Evolutionary conservation across 1,139 yeast species (phyloP), one percentile per base, ranked within the genome.

Genomic region (Lodderomyces theae): DNA sequence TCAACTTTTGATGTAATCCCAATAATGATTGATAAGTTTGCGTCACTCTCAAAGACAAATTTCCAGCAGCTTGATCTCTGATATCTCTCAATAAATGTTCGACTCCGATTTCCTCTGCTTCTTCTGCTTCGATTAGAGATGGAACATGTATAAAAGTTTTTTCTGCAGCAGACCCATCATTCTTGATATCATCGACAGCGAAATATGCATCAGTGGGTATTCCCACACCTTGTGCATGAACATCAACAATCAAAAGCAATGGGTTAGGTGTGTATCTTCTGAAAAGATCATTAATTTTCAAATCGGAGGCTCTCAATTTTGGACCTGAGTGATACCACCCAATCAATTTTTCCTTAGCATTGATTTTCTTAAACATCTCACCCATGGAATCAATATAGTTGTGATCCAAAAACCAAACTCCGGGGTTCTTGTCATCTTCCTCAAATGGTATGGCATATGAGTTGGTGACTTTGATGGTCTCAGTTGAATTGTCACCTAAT

Each of bases 301-400:
- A 72, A 61, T 94, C 99, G 13, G 95, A 83, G 2, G 92, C 78
- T 54, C 80, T 81, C 52, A 94, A 76, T 63, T 90, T 89, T 11
- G 97, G 97, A 1, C 98, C 99, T 13, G 96, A 83, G 61, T 94
- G 99, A 60, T 94, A 94, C 99, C 99, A 94, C 9, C 99, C 99
- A 61, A 94, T 82, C 44, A 94, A 74, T 61, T 82, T 86, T 61
- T 94, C 99, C 66, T 87, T 88, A 21, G 98, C 99, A 67, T 90
- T 92, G 59, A 92, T 92, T 64, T 94, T 92, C 61, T 86, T 88
- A 66, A 88, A 92, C 99, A 94, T 94, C 52, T 89, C 97, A 48
- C 92, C 85, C 99, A 94, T 94, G 42, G 87, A 79, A 57, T 92
- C 98, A 48, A 94, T 88, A 60, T 83, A 94, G 60, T 94, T 92